Conservation (phyloP, 139 green algal species). For the Closterium sp. region DNA sequence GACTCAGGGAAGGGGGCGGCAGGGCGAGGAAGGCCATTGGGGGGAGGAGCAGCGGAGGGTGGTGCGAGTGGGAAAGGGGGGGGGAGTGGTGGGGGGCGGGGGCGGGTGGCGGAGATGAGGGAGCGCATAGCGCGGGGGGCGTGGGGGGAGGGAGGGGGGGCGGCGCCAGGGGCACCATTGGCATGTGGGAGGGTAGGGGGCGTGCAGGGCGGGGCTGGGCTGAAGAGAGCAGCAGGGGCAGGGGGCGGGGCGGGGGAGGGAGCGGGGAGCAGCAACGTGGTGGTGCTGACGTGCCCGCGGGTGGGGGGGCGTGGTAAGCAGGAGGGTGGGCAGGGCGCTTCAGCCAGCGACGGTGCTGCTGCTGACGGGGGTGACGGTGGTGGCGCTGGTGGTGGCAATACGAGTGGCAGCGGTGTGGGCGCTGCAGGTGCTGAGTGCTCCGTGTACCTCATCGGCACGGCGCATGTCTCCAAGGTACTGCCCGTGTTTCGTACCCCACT, state of each 20-base stretch:
- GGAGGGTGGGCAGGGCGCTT: not conserved
- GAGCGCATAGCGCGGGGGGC: too few species aligned
- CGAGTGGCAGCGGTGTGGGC: not conserved
- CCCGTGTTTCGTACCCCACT: not conserved
- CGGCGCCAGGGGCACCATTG: too few species aligned
- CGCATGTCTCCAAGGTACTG: slow-evolving; percentile 15
- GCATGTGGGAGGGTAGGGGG: too few species aligned
- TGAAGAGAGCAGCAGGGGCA: not conserved
- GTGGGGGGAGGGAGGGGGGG: too few species aligned
- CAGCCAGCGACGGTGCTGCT: not conserved
- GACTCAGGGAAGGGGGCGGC: too few species aligned
- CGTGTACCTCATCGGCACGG: slow-evolving; percentile 17
- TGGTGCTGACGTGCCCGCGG: not conserved
- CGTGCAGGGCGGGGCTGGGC: not conserved
- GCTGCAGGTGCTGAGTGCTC: not conserved
- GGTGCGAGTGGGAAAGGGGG: too few species aligned
- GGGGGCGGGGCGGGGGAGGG: not conserved
- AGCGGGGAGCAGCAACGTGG: not conserved
- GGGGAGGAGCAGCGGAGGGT: too few species aligned
- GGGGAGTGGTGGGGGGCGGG: too few species aligned
- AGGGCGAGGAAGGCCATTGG: too few species aligned
- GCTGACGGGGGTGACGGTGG: not conserved
- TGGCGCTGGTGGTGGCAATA: too few species aligned
- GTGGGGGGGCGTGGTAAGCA: not conserved
- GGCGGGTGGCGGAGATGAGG: too few species aligned